phyloP scores from a whole-genome alignment of 257 asterid species.

The Fraxinus americana region DNA sequence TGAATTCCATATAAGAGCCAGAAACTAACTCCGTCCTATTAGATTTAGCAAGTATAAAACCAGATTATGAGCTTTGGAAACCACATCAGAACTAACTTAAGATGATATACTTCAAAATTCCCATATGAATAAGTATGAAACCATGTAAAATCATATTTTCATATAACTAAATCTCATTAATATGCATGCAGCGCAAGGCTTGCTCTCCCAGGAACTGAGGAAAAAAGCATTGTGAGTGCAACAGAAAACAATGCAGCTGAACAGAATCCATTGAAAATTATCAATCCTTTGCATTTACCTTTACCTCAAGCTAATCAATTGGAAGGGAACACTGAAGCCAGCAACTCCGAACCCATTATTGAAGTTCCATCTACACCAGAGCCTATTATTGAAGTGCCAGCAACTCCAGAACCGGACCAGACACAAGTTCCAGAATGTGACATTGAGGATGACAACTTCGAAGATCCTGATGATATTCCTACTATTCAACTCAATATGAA shows the following conservation, averaged over 20 bases:
- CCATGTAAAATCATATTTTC: slow-evolving; percentile 15
- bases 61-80: not conserved
- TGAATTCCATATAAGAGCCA: not conserved
- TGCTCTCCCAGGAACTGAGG: slow-evolving; percentile 88
- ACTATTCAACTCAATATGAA: slow-evolving; percentile 3
- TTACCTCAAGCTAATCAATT: slow-evolving; percentile 43
- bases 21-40: not conserved
- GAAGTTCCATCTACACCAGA: slow-evolving; percentile 60
- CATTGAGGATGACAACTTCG: not conserved
- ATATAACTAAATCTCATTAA: slow-evolving; percentile 30
- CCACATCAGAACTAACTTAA: not conserved
- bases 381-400: slow-evolving; percentile 1
- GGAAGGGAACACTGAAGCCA: slow-evolving; percentile 30
- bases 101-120: not conserved
- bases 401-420: not conserved
- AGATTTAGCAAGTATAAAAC: not conserved
- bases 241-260: slow-evolving; percentile 46
- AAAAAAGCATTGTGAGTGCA: slow-evolving; percentile 54
- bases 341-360: slow-evolving; percentile 60
- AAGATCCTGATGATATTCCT: not conserved
- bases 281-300: slow-evolving; percentile 63
- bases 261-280: slow-evolving; percentile 40
- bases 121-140: not conserved
- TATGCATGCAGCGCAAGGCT: slow-evolving; percentile 79
- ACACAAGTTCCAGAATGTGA: not conserved